Evolutionary conservation across 768 basidiomycete species (phyloP), one percentile per base, ranked within the genome.

Genomic region (Hebeloma cylindrosporum): DNA sequence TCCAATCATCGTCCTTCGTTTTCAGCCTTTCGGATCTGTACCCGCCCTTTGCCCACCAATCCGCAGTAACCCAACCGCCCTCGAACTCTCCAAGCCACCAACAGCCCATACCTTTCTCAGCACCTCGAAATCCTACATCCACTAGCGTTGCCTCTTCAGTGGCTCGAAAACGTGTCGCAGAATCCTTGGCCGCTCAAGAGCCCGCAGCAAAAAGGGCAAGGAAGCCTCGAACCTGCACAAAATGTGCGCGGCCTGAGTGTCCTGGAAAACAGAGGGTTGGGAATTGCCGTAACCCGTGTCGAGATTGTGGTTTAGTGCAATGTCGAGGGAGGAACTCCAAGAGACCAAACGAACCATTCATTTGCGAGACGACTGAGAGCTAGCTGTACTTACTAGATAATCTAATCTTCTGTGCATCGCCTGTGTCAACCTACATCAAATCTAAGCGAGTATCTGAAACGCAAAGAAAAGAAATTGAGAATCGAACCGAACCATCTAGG

Each of bases 261-360:
- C 43, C 48, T 13, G 36, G 48, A n/a, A 39, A 22, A 18, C 33
- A 30, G 18, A 25, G 23, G 1, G 28, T n/a, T n/a, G n/a, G n/a
- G n/a, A n/a, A n/a, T n/a, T n/a, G n/a, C n/a, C n/a, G 14, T n/a
- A 32, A 39, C 4, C 35, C 35, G 17, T 49, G 48, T 14, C 42
- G 28, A 22, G 48, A 49, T 39, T 49, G 48, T 25, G 23, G 36
- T 21, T 32, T 21, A 20, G 18, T 38, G 14, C 4, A 30, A 2
- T 49, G 41, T 26, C 20, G 14, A 28, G 48, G 43, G 16, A 37
- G 48, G 38, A 43, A 49, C 32, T n/a, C 29, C 18, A 49, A 50
- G 36, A 23, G 14, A n/a, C 48, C 37, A n/a, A 16, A 50, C 8
- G 39, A 33, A 18, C 31, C 43, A 2, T 40, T 42, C 34, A 26